These are phyloP conservation scores for Rhipidocladum racemiflorum DNA, from an alignment of 176 grass and related monocot species.

Conservation along the genomic window DNA sequence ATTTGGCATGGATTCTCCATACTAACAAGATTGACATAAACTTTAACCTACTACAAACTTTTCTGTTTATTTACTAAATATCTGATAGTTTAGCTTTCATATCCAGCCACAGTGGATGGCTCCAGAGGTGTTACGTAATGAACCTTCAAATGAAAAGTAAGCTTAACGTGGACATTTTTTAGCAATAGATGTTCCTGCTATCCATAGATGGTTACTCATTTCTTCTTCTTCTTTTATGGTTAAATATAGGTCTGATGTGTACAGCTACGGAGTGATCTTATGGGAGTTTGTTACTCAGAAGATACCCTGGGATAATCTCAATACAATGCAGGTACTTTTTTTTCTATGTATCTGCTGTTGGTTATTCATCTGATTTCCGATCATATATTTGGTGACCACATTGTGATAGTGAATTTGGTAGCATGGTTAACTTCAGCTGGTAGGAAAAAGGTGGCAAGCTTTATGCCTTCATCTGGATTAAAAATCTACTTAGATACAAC, in stretches of 20 bases:
- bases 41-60: conserved; percentile 25
- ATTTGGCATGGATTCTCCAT: background rate
- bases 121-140: conserved; percentile 84
- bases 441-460: background rate
- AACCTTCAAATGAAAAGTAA: conserved; percentile 94
- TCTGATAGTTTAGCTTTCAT: conserved; percentile 23
- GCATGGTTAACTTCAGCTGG: background rate
- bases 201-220: background rate
- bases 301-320: conserved; percentile 93
- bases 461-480: background rate
- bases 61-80: conserved; percentile 20
- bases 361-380: background rate
- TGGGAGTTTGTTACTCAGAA: conserved; percentile 93
- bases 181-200: background rate
- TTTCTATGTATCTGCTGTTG: background rate
- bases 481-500: background rate
- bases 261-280: conserved; percentile 83
- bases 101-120: conserved; percentile 98
- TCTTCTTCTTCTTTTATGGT: conserved; percentile 12
- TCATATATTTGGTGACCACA: background rate
- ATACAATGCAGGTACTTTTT: conserved; percentile 69
- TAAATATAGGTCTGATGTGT: conserved; percentile 82
- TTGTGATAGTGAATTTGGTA: background rate
- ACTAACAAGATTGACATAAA: conserved; percentile 2
- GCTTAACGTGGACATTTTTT: background rate